Percentiles rank a stretch among this genome's conserved stretches.
Evolutionary conservation across 179 eudicot genomes (phyloP).

Genomic region (Carnegiea gigantea): DNA sequence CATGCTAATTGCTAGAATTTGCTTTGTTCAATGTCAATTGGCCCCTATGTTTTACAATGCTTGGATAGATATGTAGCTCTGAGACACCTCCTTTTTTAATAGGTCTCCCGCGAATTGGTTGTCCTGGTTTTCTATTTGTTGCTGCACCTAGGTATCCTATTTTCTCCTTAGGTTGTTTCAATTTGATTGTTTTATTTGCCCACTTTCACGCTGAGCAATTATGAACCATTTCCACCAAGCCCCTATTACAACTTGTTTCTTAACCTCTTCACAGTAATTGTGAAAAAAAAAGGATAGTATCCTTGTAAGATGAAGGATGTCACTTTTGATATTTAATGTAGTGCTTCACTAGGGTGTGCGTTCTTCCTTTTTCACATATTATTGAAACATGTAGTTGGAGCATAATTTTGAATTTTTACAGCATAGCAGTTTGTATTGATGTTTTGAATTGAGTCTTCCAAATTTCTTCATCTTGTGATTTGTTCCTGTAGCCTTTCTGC

Average conservation of each 20-base stretch:
- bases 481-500: no score
- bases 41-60: not conserved
- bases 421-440: not conserved
- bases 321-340: not conserved
- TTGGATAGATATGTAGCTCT: not conserved
- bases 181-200: not conserved
- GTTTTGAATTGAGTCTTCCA: no score
- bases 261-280: not conserved
- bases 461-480: no score
- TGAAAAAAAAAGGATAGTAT: not conserved
- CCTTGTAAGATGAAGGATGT: not conserved
- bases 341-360: not conserved
- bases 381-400: not conserved
- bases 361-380: not conserved
- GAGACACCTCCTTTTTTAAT: not conserved
- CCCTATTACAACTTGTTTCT: not conserved
- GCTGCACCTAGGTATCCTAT: not conserved
- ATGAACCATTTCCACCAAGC: not conserved
- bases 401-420: not conserved
- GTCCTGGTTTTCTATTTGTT: not conserved
- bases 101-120: not conserved
- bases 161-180: not conserved
- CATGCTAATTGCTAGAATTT: not conserved
- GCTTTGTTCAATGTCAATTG: not conserved
- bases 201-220: not conserved